Evolutionary conservation across 352 stramenopile genomes (phyloP).

Genomic region (Phytophthora colocasiae): DNA sequence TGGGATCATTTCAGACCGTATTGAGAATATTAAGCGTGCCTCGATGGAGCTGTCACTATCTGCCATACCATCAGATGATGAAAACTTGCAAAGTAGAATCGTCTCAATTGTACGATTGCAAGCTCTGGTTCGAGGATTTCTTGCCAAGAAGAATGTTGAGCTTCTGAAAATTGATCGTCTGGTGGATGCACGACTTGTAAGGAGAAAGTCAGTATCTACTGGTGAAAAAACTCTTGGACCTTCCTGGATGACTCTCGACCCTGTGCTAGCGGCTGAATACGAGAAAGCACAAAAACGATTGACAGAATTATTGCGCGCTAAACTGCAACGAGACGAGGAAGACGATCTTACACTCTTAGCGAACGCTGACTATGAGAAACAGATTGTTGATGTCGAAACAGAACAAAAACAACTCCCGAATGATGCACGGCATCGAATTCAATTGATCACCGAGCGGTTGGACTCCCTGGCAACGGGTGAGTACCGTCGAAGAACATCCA

Average conservation of each 20-base stretch:
- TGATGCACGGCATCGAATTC: constrained; percentile 49
- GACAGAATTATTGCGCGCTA: constrained; percentile 19
- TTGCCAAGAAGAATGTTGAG: constrained; percentile 46
- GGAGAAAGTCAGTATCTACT: constrained; percentile 10
- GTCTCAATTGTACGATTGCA: constrained; percentile 48
- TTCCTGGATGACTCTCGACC: constrained; percentile 36
- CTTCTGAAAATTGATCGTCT: constrained; percentile 63
- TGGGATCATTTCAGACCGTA: constrained; percentile 29
- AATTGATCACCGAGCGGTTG: constrained; percentile 45
- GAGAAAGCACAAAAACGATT: constrained; percentile 31
- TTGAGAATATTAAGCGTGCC: constrained; percentile 43
- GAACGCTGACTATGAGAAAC: constrained; percentile 36
- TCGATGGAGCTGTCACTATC: constrained; percentile 34
- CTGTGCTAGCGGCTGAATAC: constrained; percentile 23
- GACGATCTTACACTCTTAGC: constrained; percentile 19
- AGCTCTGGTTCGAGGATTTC: constrained; percentile 50
- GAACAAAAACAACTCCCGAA: constrained; percentile 38
- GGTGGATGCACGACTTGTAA: constrained; percentile 50
- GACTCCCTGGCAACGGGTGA: constrained; percentile 41
- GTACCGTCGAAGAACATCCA: constrained; percentile 44
- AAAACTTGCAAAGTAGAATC: constrained; percentile 15
- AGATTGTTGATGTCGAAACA: constrained; percentile 26
- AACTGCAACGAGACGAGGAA: constrained; percentile 17
- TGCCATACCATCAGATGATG: constrained; percentile 11
- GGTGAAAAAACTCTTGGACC: constrained; percentile 5